Evolutionary conservation across 2,329 filamentous ascomycete species (phyloP).

Genomic region (Hypoxylon sp.): DNA sequence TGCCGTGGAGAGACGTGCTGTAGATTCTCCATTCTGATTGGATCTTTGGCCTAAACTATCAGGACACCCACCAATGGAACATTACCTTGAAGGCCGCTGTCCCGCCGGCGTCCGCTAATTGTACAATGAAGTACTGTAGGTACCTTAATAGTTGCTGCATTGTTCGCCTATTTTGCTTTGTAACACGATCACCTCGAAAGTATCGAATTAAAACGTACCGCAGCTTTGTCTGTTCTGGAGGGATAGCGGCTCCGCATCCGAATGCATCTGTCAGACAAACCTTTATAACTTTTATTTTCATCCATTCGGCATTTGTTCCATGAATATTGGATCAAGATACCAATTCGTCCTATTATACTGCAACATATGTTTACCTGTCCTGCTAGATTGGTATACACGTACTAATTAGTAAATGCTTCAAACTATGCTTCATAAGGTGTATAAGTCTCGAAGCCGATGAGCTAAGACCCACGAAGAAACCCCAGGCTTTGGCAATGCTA

Average conservation of each 20-base stretch:
- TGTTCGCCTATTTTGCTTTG: too few relatives aligned
- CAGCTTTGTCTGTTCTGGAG: too few relatives aligned
- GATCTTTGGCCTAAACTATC: conserved; percentile 9
- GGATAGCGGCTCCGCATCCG: conserved; percentile 14
- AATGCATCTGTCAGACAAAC: conserved; percentile 12
- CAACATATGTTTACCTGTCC: conserved; percentile 2
- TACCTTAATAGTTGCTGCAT: too few relatives aligned
- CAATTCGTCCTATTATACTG: conserved; percentile 7
- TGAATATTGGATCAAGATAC: background rate
- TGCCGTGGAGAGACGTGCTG: conserved; percentile 31
- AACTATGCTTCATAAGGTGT: too few relatives aligned
- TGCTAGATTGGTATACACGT: too few relatives aligned
- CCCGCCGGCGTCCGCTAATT: conserved; percentile 6
- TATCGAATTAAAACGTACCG: too few relatives aligned
- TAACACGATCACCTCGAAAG: too few relatives aligned
- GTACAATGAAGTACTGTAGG: too few relatives aligned
- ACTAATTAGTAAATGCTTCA: too few relatives aligned
- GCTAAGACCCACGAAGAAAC: conserved; percentile 3
- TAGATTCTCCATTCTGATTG: conserved; percentile 24
- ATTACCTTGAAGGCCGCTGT: too few relatives aligned
- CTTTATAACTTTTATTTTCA: background rate
- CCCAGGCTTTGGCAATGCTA: conserved; percentile 14
- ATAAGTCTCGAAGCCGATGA: too few relatives aligned
- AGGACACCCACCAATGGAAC: conserved; percentile 17
- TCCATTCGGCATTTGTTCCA: conserved; percentile 6